phyloP scores from a whole-genome alignment of 2,329 filamentous ascomycete species.

The Nemania diffusa region DNA sequence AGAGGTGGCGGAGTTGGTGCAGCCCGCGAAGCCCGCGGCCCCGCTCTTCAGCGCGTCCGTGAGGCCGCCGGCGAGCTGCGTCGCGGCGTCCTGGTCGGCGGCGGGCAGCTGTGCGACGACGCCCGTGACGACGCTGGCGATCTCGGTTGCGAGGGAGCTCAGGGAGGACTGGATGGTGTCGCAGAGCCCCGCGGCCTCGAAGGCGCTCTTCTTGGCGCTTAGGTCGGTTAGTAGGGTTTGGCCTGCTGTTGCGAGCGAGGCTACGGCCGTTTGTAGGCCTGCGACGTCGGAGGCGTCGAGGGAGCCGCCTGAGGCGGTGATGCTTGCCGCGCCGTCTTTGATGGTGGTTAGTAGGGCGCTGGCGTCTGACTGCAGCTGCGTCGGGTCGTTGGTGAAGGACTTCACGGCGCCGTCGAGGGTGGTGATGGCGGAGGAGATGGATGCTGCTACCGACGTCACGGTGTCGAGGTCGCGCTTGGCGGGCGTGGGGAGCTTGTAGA shows the following conservation, averaged over 20 bases:
- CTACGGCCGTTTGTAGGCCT: constrained; percentile 33
- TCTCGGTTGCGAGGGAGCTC: constrained; percentile 29
- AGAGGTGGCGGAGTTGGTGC: too few species aligned
- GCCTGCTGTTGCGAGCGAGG: constrained; percentile 25
- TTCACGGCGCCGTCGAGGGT: constrained; percentile 47
- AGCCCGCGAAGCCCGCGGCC: constrained; percentile 32
- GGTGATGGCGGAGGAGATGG: constrained; percentile 42
- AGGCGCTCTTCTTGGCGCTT: constrained; percentile 38
- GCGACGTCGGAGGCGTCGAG: constrained; percentile 36
- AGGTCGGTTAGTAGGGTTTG: constrained; percentile 38
- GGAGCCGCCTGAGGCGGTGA: constrained; percentile 26
- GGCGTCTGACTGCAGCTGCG: constrained; percentile 40
- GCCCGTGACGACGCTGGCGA: constrained; percentile 37
- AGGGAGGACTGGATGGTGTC: constrained; percentile 27
- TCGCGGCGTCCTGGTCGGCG: constrained; percentile 31
- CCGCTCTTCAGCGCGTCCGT: constrained; percentile 33
- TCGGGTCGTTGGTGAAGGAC: constrained; percentile 42
- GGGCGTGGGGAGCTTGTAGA: constrained; percentile 29
- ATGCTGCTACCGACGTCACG: constrained; percentile 39
- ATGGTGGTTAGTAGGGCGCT: constrained; percentile 40
- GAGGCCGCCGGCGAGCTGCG: constrained; percentile 28
- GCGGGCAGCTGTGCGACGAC: constrained; percentile 39
- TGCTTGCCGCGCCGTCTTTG: constrained; percentile 36
- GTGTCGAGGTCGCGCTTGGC: constrained; percentile 39
- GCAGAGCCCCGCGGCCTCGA: constrained; percentile 41